Evolutionary conservation across 306 rosid genomes (phyloP).

Genomic region (Trifolium subterraneum): DNA sequence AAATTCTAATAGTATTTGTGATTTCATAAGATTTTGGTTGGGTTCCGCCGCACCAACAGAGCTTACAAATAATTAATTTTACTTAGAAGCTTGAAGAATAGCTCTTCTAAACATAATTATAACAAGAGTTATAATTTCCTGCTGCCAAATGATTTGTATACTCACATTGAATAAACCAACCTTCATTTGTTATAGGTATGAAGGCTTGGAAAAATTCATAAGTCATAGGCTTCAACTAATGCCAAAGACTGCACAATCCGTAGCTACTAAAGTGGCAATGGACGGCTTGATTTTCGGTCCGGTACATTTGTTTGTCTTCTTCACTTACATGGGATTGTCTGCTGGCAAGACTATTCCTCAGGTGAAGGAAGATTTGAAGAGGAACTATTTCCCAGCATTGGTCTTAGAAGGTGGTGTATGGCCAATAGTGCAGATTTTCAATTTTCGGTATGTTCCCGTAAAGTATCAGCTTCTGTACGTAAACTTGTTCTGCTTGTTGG

Average conservation of each 20-base stretch:
- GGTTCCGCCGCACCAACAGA: too few species aligned
- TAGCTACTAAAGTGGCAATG: conserved; percentile 76
- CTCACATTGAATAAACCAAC: conserved; percentile 18
- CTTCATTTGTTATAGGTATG: conserved; percentile 63
- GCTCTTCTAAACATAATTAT: background rate
- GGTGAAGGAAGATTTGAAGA: conserved; percentile 81
- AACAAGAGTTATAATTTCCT: background rate
- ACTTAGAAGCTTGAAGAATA: background rate
- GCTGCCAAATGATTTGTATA: conserved; percentile 18
- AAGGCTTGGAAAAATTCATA: conserved; percentile 78
- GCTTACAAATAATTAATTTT: too few species aligned
- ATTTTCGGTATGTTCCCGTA: conserved; percentile 78
- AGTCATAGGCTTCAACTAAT: conserved; percentile 58
- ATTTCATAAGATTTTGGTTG: too few species aligned
- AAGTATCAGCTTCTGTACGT: conserved; percentile 89
- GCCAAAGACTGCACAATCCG: conserved; percentile 61
- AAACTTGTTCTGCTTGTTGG: conserved; percentile 83
- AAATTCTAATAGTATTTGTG: background rate
- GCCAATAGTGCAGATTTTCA: conserved; percentile 77
- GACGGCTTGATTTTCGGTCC: conserved; percentile 81
- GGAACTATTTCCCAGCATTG: conserved; percentile 74
- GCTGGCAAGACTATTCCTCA: conserved; percentile 65
- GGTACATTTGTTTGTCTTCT: conserved; percentile 69
- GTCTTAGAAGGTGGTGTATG: conserved; percentile 76
- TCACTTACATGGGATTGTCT: conserved; percentile 84